Evolutionary conservation across 768 basidiomycete genomes (phyloP), one percentile per base, ranked within the genome.

Genomic region (Mycena albidolilacea): DNA sequence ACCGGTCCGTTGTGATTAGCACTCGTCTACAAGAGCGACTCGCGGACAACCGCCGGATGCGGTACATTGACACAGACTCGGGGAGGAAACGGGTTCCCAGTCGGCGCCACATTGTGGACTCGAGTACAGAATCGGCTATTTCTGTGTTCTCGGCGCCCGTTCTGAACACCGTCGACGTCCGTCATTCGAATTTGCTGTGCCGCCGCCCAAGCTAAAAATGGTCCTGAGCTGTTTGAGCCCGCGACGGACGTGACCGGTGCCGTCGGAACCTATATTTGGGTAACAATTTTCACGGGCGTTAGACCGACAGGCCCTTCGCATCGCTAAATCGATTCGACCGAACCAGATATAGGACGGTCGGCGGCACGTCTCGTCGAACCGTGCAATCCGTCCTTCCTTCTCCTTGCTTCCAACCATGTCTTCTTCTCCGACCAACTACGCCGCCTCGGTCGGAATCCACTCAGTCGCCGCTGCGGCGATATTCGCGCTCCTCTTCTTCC

Each of bases 401-500:
- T 3, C 9, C 17, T 19, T 30, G 15, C 4, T 15, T 0, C n/a
- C 14, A 46, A 46, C 38, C 14, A 71, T 71, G 70, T 41, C 64
- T 17, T 60, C 67, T 6, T 21, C 52, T 19, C 59, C 69, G 14
- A 57, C 63, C 61, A 58, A 86, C 75, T 85, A 82, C 68, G 85
- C 84, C 10, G 66, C 81, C 15, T 55, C 52, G 9, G 74, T 79
- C 14, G 86, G 85, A 0, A 80, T 84, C 57, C 60, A 82, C 35
- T 85, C 85, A 15, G 23, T 82, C 3, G 73, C 82, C 3, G 85
- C 80, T 0, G 81, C 86, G 9, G 73, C 78, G 3, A 55, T 86
- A 19, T 86, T 87, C 64, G 80, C 85, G 0, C 64, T 81, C 43
- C 70, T 81, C 3, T 87, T 85, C 58, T 54, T 75, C 0, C 83